Evolutionary conservation across 164 flowering plant species (phyloP), one percentile per base, ranked within the genome.

Genomic region (Nelumbo lutea): DNA sequence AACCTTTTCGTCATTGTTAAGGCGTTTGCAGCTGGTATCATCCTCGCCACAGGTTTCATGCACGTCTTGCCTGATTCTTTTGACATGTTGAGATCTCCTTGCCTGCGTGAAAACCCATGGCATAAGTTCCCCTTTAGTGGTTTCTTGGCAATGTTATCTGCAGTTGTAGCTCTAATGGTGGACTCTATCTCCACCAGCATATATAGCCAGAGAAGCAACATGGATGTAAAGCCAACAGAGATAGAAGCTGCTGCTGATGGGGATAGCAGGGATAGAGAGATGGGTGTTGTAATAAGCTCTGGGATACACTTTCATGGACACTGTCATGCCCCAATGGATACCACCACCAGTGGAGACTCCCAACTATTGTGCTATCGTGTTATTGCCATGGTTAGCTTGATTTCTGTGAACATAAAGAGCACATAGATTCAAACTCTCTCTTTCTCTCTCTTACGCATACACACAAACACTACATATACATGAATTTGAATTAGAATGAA

Each of bases 51-150:
- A 0, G 80, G 80, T 10, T 73, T 73, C 59, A 73, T 79, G 79
- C 81, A 79, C 39, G 79, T 79, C 0, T 52, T 79, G 64, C 81
- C 79, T 0, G 81, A 79, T 51, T 73, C 81, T 0, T 79, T 79
- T 40, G 75, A 76, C 42, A 57, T 65, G 67, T 61, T 76, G 53
- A 59, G 62, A 39, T 76, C 81, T 1, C 55, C 39, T 42, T 79
- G 79, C 65, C 47, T 79, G 75, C 45, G 72, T 1, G 72, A 70
- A 2, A 64, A 72, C n/a, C 81, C 81, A 4, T 79, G 81, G 79
- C 72, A 68, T 45, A 76, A 76, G 59, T 79, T 79, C 39, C 81
- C 81, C 1, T 79, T 79, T n/a, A 70, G 79, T 0, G 76, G 76
- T 0, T 78, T 78, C 41, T 70, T 74, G 2, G 78, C 78, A 2